phyloP scores from a whole-genome alignment of 192 early-diverging fungal genomes.

The Geosiphon pyriformis region DNA sequence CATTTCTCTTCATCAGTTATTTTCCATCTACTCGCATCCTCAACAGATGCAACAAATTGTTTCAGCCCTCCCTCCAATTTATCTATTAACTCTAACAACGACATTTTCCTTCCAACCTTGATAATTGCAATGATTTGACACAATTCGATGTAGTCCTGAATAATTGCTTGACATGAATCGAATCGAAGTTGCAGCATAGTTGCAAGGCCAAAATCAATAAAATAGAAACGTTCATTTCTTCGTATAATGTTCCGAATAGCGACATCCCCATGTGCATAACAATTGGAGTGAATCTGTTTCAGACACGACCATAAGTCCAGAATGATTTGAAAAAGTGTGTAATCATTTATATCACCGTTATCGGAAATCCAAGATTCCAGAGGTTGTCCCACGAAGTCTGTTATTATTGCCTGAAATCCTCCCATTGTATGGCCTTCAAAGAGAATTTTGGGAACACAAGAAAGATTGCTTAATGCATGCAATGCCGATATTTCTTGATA shows the following conservation, averaged over 20 bases:
- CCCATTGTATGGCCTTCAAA: conserved; percentile 2
- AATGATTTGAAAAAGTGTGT: conserved; percentile 12
- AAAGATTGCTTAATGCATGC: neutral
- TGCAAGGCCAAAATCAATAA: no score
- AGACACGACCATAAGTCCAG: conserved; percentile 5
- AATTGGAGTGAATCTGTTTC: neutral
- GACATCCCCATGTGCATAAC: conserved; percentile 2
- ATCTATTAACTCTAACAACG: no score
- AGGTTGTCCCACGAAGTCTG: conserved; percentile 7
- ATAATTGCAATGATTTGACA: conserved; percentile 10
- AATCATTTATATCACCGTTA: conserved; percentile 18
- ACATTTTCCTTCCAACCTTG: conserved; percentile 7
- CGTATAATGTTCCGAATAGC: conserved; percentile 3
- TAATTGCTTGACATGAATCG: conserved; percentile 13
- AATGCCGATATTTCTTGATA: conserved; percentile 19
- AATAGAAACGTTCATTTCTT: conserved; percentile 15
- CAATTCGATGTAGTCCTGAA: conserved; percentile 2
- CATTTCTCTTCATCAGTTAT: no score
- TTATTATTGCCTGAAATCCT: conserved; percentile 8
- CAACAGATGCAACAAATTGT: no score
- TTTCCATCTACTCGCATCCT: no score
- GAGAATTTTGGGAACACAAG: no score
- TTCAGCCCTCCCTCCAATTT: no score
- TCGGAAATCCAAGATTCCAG: conserved; percentile 16
- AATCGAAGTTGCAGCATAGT: conserved; percentile 3